Conservation (phyloP, 2,329 filamentous ascomycete genomes). For the Phialophora verrucosa region DNA sequence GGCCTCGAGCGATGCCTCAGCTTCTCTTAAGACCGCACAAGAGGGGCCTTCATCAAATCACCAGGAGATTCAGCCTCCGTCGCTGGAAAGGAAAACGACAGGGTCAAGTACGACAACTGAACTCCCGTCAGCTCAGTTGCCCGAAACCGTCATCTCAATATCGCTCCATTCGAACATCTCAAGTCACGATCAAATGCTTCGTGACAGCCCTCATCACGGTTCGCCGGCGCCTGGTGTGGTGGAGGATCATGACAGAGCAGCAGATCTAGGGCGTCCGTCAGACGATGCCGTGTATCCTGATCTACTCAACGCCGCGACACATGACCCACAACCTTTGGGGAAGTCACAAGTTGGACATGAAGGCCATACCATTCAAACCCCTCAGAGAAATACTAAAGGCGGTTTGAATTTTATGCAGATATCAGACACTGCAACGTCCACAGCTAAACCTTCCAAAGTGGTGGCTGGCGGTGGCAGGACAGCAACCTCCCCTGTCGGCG, state of each 20-base stretch:
- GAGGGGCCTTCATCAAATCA: conserved; percentile 1
- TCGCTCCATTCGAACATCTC: conserved; percentile 28
- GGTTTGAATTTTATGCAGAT: neutral
- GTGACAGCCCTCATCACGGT: conserved; percentile 1
- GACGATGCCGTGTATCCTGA: neutral
- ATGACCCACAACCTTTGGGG: neutral
- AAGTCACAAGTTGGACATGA: neutral
- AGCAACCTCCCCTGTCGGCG: conserved; percentile 5
- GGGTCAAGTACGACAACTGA: conserved; percentile 10
- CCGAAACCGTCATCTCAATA: conserved; percentile 1
- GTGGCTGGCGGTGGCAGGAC: conserved; percentile 39
- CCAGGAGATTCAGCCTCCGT: neutral
- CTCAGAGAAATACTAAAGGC: neutral
- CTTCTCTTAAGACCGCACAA: conserved; percentile 12
- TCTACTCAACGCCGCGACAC: neutral
- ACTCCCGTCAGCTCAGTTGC: conserved; percentile 28
- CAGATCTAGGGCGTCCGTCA: neutral
- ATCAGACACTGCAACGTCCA: neutral
- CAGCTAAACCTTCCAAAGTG: neutral
- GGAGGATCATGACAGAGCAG: neutral
- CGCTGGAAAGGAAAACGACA: conserved; percentile 24
- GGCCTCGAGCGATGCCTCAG: conserved; percentile 1
- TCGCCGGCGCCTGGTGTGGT: neutral
- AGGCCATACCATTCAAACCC: neutral
- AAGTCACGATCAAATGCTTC: conserved; percentile 22